Evolutionary conservation across 2,329 filamentous ascomycete species (phyloP).

Genomic region (Purpureocillium takamizusanense): DNA sequence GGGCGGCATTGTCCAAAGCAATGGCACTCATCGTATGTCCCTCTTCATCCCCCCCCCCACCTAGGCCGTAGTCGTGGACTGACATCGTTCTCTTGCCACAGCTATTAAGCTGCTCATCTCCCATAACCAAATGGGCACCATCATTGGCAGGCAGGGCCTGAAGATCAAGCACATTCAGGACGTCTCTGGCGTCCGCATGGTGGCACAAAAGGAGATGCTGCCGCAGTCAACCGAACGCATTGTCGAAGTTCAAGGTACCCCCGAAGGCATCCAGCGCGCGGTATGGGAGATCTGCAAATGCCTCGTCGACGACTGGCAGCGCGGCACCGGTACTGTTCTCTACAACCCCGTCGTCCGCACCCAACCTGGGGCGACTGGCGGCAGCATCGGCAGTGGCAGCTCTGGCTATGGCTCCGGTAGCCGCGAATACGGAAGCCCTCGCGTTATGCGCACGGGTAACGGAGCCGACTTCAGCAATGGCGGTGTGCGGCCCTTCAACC

Average conservation of each 20-base stretch:
- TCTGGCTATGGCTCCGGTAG: conserved; percentile 25
- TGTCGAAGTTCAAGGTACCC: conserved; percentile 91
- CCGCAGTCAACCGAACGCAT: conserved; percentile 97
- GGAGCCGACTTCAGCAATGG: conserved; percentile 95
- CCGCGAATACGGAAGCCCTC: conserved; percentile 49
- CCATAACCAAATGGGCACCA: conserved; percentile 99
- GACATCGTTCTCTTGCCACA: conserved; percentile 26
- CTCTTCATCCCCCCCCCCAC: background rate
- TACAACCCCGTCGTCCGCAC: conserved; percentile 96
- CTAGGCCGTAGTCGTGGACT: conserved; percentile 3
- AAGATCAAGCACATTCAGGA: conserved; percentile 99
- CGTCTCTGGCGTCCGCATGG: conserved; percentile 93
- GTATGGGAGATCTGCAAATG: conserved; percentile 99
- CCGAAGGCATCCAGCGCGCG: conserved; percentile 90
- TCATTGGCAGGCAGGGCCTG: conserved; percentile 90
- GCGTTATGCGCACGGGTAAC: conserved; percentile 92
- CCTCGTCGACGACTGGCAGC: conserved; percentile 94
- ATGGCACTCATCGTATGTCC: conserved; percentile 79
- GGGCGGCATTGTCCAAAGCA: conserved; percentile 80
- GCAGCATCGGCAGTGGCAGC: conserved; percentile 29
- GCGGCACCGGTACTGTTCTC: conserved; percentile 90
- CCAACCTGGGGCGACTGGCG: conserved; percentile 42
- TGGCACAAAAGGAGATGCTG: conserved; percentile 99
- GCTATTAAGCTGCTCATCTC: conserved; percentile 97
- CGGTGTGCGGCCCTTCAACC: conserved; percentile 54